Percentiles rank a stretch among this genome's conserved stretches.
phyloP scores from a whole-genome alignment of 495 filamentous ascomycete genomes.

The Cercophora scortea region DNA sequence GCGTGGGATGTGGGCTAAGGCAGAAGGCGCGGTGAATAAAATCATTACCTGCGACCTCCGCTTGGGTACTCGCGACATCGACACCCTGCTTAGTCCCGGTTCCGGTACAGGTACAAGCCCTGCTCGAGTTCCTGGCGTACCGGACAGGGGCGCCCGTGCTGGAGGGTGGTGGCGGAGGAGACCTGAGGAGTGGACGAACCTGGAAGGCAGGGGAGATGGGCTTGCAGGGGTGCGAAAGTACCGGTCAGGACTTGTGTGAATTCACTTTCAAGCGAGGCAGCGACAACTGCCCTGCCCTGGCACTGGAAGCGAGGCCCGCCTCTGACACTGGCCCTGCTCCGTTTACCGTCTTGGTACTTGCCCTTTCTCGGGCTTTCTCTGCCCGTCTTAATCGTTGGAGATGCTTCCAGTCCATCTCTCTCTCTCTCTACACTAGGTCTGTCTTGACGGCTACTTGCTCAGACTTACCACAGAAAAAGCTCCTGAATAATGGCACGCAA shows the following conservation, averaged over 20 bases:
- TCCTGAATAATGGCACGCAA: too few species aligned
- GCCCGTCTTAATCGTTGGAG: too few species aligned
- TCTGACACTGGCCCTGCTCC: too few species aligned
- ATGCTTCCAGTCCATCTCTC: too few species aligned
- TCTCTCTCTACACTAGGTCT: too few species aligned
- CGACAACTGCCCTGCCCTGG: not conserved
- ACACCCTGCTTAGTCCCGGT: slow-evolving; percentile 10
- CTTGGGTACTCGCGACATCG: slow-evolving; percentile 15
- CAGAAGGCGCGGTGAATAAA: slow-evolving; percentile 17
- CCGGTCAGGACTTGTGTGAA: slow-evolving; percentile 1
- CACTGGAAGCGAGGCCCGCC: too few species aligned
- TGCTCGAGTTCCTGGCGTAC: slow-evolving; percentile 18
- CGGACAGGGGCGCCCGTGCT: slow-evolving; percentile 14
- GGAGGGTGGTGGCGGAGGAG: slow-evolving; percentile 11
- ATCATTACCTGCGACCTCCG: slow-evolving; percentile 6
- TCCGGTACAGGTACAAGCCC: slow-evolving; percentile 22
- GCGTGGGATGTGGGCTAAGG: slow-evolving; percentile 14
- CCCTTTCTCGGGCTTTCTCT: too few species aligned
- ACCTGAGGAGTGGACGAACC: not conserved
- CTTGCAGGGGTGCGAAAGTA: slow-evolving; percentile 8
- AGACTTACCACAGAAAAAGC: too few species aligned
- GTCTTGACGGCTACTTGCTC: too few species aligned
- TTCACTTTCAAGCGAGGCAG: not conserved
- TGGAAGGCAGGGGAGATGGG: not conserved
- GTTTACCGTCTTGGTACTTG: too few species aligned